Evolutionary conservation across 2,329 filamentous ascomycete genomes (phyloP).

Genomic region (Allantophomopsis lycopodina): DNA sequence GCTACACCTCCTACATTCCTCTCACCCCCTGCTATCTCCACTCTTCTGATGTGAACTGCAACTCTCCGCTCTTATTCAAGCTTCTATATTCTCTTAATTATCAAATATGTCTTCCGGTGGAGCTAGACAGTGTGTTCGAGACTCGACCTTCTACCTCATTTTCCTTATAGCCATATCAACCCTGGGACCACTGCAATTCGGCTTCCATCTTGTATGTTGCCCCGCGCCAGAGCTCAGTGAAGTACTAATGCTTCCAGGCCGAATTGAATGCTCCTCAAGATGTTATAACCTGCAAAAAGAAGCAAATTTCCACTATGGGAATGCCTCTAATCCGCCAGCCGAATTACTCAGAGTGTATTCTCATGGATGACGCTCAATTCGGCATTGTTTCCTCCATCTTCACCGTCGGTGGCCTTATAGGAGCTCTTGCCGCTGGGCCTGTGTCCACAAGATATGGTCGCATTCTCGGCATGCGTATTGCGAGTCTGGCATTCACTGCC

Average conservation of each 20-base stretch:
- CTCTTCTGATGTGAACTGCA: too few species aligned
- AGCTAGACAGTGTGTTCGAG: constrained; percentile 15
- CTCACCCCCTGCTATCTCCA: too few species aligned
- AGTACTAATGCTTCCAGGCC: constrained; percentile 36
- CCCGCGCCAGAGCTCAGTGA: background rate
- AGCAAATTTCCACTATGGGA: constrained; percentile 26
- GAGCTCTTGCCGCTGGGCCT: constrained; percentile 69
- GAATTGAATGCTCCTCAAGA: constrained; percentile 93
- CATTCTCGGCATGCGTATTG: constrained; percentile 61
- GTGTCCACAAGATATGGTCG: constrained; percentile 68
- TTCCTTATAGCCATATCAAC: constrained; percentile 65
- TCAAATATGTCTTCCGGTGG: constrained; percentile 15
- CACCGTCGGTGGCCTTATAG: constrained; percentile 75
- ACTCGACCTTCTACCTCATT: constrained; percentile 62
- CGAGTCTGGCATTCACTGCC: constrained; percentile 59
- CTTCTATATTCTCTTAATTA: too few species aligned
- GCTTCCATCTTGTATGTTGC: constrained; percentile 67
- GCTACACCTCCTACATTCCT: too few species aligned
- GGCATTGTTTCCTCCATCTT: constrained; percentile 83
- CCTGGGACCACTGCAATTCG: constrained; percentile 83
- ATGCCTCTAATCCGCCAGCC: constrained; percentile 11
- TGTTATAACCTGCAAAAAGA: constrained; percentile 74
- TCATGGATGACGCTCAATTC: constrained; percentile 71
- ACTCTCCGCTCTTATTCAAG: too few species aligned
- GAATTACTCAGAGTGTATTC: constrained; percentile 63